A percentile compares a stretch with the other conserved stretches of the same genome.
These are phyloP conservation scores for Boletus sp. DNA, from an alignment of 1,284 basidiomycete species.

Conservation along the genomic window DNA sequence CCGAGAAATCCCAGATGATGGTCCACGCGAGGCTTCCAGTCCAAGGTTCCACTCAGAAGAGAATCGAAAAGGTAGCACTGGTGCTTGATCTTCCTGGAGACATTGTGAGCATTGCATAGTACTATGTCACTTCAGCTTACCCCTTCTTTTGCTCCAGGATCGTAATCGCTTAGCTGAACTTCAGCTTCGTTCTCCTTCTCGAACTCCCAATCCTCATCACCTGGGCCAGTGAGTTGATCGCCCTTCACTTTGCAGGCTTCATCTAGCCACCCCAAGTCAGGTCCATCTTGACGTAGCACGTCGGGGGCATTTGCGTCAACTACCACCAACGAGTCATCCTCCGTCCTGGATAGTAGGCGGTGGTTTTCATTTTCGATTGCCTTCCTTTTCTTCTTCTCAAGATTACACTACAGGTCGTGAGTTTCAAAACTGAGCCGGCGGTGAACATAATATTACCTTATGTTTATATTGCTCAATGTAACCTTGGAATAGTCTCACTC, in stretches of 20 bases:
- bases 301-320: conserved; percentile 30
- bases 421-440: not conserved
- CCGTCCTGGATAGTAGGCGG: conserved; percentile 9
- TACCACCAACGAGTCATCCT: conserved; percentile 31
- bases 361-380: conserved; percentile 19
- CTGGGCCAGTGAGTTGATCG: conserved; percentile 18
- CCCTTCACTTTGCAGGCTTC: conserved; percentile 30
- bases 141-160: conserved; percentile 7
- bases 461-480: conserved; percentile 20
- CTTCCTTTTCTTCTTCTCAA: conserved; percentile 30
- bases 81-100: conserved; percentile 9
- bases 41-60: conserved; percentile 26
- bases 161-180: not conserved
- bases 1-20: conserved; percentile 9
- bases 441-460: conserved; percentile 10
- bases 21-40: conserved; percentile 7
- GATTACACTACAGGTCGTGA: conserved; percentile 17
- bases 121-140: conserved; percentile 8
- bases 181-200: conserved; percentile 24
- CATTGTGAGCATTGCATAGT: not conserved
- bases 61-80: conserved; percentile 15
- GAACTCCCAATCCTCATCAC: conserved; percentile 16
- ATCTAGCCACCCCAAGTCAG: conserved; percentile 28
- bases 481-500: conserved; percentile 21
- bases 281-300: conserved; percentile 10